phyloP scores from a whole-genome alignment of 306 rosid genomes.

The Acacia acuminata region DNA sequence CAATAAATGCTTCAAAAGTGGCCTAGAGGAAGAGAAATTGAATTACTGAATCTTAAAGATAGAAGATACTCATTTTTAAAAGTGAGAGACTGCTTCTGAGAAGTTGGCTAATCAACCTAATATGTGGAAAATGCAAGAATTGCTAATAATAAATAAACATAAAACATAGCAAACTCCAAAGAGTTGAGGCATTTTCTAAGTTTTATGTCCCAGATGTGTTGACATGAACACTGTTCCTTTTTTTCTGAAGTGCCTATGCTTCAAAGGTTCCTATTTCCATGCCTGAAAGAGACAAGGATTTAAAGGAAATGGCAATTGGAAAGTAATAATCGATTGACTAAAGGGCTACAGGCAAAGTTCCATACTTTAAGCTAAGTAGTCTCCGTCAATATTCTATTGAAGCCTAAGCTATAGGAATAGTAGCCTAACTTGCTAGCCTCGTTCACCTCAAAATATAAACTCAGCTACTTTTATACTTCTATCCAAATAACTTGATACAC shows the following conservation, averaged over 20 bases:
- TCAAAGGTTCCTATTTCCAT: not conserved
- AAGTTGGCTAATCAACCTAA: slow-evolving; percentile 18
- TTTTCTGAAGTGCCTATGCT: not conserved
- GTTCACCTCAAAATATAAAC: not conserved
- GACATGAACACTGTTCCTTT: not conserved
- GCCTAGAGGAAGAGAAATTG: slow-evolving; percentile 58
- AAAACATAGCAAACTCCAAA: not conserved
- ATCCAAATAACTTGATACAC: slow-evolving; percentile 1
- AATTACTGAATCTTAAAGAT: slow-evolving; percentile 22
- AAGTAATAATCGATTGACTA: not conserved
- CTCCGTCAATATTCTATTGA: not conserved
- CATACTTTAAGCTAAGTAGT: no score
- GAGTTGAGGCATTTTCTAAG: not conserved
- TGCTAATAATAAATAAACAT: not conserved
- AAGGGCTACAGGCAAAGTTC: not conserved
- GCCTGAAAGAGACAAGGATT: not conserved
- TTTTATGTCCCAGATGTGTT: not conserved
- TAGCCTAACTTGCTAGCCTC: not conserved
- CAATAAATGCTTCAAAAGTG: slow-evolving; percentile 90
- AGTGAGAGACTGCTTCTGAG: slow-evolving; percentile 26
- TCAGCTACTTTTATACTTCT: slow-evolving; percentile 20
- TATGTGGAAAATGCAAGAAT: not conserved
- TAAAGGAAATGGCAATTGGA: not conserved
- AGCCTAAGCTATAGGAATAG: not conserved
- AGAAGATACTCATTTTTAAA: not conserved